These are phyloP conservation scores for Microbotryomycetes sp. DNA, from an alignment of 1,284 basidiomycete species.

Conservation along the genomic window DNA sequence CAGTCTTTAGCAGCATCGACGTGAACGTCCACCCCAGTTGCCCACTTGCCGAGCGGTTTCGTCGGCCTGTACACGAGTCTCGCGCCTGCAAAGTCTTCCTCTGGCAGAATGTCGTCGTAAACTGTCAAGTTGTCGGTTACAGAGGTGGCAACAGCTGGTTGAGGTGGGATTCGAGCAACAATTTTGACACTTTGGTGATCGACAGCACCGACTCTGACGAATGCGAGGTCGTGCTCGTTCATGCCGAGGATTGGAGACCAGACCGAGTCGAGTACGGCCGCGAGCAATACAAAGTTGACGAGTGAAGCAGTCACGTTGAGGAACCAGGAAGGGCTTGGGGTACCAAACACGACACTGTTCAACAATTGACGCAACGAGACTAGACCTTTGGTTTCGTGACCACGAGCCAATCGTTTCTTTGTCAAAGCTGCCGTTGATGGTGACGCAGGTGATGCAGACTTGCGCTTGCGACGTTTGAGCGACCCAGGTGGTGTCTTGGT, in stretches of 20 bases:
- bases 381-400: not conserved
- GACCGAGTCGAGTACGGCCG: constrained; percentile 24
- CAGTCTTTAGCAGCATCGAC: constrained; percentile 53
- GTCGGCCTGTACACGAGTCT: constrained; percentile 33
- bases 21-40: constrained; percentile 17
- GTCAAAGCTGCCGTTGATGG: not conserved
- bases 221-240: constrained; percentile 49
- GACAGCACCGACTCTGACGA: constrained; percentile 62
- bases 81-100: constrained; percentile 19
- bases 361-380: not conserved
- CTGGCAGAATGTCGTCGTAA: constrained; percentile 6
- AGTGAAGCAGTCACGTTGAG: constrained; percentile 16
- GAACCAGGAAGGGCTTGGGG: not conserved
- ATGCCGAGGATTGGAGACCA: constrained; percentile 32
- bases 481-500: not conserved
- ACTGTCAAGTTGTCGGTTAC: not conserved
- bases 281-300: constrained; percentile 31
- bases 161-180: constrained; percentile 53
- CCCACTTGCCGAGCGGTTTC: constrained; percentile 34
- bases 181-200: constrained; percentile 59
- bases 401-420: not conserved
- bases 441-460: not conserved
- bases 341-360: not conserved
- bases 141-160: not conserved
- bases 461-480: constrained; percentile 1